These are phyloP conservation scores for Wakefieldia striispora DNA, from an alignment of 768 basidiomycete genomes.

Conservation along the genomic window DNA sequence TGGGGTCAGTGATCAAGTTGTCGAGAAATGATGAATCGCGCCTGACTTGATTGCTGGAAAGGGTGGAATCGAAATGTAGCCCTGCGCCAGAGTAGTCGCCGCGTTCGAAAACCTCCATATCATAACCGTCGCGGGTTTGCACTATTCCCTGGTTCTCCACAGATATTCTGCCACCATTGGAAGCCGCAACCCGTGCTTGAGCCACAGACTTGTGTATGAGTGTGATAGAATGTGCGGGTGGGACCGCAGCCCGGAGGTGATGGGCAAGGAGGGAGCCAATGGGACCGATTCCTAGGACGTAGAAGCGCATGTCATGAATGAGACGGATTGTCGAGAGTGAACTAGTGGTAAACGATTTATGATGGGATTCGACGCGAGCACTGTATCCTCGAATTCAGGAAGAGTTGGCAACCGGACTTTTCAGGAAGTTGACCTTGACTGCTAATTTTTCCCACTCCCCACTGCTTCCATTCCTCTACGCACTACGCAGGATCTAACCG, in stretches of 20 bases:
- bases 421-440: too few species aligned
- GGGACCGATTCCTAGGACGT: constrained; percentile 77
- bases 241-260: constrained; percentile 66
- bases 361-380: too few species aligned
- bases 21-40: constrained; percentile 12
- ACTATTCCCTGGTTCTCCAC: constrained; percentile 52
- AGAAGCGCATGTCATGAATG: constrained; percentile 46
- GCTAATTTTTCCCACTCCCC: too few species aligned
- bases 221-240: constrained; percentile 51
- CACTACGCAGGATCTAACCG: too few species aligned
- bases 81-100: constrained; percentile 22
- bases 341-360: too few species aligned
- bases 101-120: constrained; percentile 47
- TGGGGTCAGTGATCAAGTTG: constrained; percentile 33
- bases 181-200: constrained; percentile 36
- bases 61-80: constrained; percentile 15
- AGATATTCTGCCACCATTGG: constrained; percentile 37
- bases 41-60: constrained; percentile 10
- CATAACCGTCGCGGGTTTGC: constrained; percentile 43
- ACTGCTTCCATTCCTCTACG: too few species aligned
- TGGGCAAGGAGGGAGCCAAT: constrained; percentile 82
- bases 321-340: too few species aligned
- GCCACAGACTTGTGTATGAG: constrained; percentile 61
- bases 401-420: too few species aligned
- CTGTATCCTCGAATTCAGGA: too few species aligned